Evolutionary conservation across 2,329 filamentous ascomycete species (phyloP).

Genomic region (Byssoonygena ceratinophila): DNA sequence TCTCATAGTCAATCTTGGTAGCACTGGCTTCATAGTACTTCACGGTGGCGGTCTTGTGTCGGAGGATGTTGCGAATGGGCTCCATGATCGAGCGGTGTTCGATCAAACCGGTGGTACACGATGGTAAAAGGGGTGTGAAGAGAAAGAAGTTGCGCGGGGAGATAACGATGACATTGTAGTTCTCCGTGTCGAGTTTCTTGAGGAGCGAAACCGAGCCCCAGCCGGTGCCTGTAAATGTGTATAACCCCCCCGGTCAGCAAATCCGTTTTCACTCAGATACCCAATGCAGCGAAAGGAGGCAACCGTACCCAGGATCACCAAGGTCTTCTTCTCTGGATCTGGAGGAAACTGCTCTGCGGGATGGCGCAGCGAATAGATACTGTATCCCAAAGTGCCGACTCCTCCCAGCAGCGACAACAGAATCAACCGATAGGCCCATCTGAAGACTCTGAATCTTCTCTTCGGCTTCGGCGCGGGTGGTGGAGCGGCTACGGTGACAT

Average conservation of each 20-base stretch:
- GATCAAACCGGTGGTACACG: slow-evolving; percentile 92
- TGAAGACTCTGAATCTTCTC: slow-evolving; percentile 58
- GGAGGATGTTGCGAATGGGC: slow-evolving; percentile 88
- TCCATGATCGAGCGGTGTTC: slow-evolving; percentile 99
- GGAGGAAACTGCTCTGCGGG: slow-evolving; percentile 67
- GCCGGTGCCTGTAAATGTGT: slow-evolving; percentile 61
- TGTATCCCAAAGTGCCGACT: slow-evolving; percentile 62
- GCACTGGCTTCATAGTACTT: slow-evolving; percentile 98
- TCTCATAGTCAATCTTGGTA: slow-evolving; percentile 86
- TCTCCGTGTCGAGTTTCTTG: slow-evolving; percentile 96
- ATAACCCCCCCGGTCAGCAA: too few species aligned
- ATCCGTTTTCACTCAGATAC: too few species aligned
- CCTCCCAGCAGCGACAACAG: slow-evolving; percentile 63
- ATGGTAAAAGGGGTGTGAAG: slow-evolving; percentile 93
- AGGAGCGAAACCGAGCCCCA: slow-evolving; percentile 94
- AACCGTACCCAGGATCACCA: slow-evolving; percentile 76
- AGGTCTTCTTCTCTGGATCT: slow-evolving; percentile 87
- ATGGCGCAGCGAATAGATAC: slow-evolving; percentile 71
- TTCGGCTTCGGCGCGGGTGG: slow-evolving; percentile 33
- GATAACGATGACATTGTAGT: slow-evolving; percentile 98
- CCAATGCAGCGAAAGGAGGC: too few species aligned
- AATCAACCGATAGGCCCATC: slow-evolving; percentile 72
- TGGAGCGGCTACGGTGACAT: slow-evolving; percentile 37
- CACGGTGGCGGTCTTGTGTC: slow-evolving; percentile 84
- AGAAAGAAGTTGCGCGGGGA: slow-evolving; percentile 99